Base-by-base conservation (phyloP, 352 stramenopile genomes). In the Globisporangium solare region DNA sequence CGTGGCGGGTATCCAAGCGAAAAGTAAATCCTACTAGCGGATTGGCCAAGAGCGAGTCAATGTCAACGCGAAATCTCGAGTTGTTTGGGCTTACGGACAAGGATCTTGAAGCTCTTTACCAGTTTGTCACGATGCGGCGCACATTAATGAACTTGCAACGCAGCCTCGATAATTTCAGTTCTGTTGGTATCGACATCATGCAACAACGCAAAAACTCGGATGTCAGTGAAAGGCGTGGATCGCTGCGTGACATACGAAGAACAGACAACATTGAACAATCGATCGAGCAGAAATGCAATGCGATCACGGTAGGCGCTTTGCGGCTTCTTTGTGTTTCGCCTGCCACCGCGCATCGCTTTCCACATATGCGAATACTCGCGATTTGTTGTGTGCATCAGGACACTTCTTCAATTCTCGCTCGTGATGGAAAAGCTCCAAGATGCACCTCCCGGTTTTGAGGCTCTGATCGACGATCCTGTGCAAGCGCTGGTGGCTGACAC, bases 391-490 rank as follows among this genome's bases (percentile, higher is more conserved):
- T 54, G 27, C 41, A 37, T 14, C 32, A 88, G 78, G 76, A 86
- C 47, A 6, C 47, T 88, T 24, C 47, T 88, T 54, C 71, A 83
- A 49, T 86, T 85, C 41, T 88, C 78, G 1, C 56, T 73, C 14
- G 64, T 88, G 17, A 56, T 88, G 0, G 74, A 83, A 27, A 77
- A 64, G 27, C 48, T 88, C 13, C 73, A 86, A 41, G 74, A 84
- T 32, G 74, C 78, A 0, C 74, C 76, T 2, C 41, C 64, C 8
- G 62, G 73, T 10, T 88, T 73, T 60, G 78, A 88, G 35, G 57
- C 57, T 20, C 51, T 63, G 21, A 32, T 54, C 17, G 50, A 63
- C 42, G 50, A 58, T 22, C 57, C 57, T 15, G 42, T 63, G 20
- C 57, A 63, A 35, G 7, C 27, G 10, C 27, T 35, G 27, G 27